These are phyloP conservation scores for Backusella liffmaniae DNA, from an alignment of 192 early-diverging fungal species.

Conservation along the genomic window DNA sequence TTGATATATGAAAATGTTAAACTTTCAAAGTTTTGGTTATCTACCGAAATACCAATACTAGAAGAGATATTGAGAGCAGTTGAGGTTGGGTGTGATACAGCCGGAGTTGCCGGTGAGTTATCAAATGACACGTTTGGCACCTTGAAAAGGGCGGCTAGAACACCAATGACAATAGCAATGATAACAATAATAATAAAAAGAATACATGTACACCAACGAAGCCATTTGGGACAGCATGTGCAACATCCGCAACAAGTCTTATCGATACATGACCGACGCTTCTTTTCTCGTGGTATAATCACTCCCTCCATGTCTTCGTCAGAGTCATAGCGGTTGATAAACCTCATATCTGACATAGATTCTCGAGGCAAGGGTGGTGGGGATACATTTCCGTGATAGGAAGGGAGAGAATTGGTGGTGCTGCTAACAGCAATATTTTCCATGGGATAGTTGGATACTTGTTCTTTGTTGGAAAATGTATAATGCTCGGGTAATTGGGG, in stretches of 20 bases:
- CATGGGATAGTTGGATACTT: not conserved
- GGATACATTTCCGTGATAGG: not conserved
- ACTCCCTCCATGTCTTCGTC: constrained; percentile 7
- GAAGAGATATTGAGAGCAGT: not conserved
- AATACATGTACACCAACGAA: constrained; percentile 43
- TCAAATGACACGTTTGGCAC: constrained; percentile 34
- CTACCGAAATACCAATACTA: constrained; percentile 30
- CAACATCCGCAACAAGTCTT: constrained; percentile 32
- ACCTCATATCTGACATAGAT: constrained; percentile 9
- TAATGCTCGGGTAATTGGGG: not conserved
- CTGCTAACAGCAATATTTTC: not conserved
- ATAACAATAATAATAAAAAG: constrained; percentile 38
- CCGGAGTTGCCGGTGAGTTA: constrained; percentile 16
- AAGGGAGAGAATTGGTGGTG: not conserved
- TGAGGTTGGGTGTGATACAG: not conserved
- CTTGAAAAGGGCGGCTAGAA: constrained; percentile 44
- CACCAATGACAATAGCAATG: constrained; percentile 41
- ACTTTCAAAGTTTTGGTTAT: constrained; percentile 45
- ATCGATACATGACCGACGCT: constrained; percentile 28
- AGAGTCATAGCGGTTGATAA: constrained; percentile 3
- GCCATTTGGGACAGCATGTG: constrained; percentile 36
- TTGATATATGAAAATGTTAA: constrained; percentile 45
- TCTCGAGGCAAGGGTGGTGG: not conserved
- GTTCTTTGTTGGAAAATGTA: not conserved
- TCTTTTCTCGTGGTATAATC: not conserved